Evolutionary conservation across 2,329 filamentous ascomycete genomes (phyloP), one percentile per base, ranked within the genome.

Genomic region (Periconia sp.): DNA sequence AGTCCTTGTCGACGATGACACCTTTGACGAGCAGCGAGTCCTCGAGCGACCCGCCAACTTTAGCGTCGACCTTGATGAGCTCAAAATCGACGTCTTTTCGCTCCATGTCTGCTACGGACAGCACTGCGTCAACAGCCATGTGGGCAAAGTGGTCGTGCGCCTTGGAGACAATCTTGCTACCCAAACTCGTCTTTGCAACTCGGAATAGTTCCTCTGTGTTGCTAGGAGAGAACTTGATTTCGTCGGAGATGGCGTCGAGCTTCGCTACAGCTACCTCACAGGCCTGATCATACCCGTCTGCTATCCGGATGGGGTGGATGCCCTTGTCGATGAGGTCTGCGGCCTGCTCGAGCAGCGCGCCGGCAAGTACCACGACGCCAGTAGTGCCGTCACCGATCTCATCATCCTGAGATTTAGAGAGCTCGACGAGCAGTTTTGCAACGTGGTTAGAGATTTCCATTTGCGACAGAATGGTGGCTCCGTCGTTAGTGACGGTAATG

Each of bases 361-460:
- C 94, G 11, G 94, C 94, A 57, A 99, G 78, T 35, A 99, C 95
- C 37, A 99, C 94, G 11, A 99, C 94, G 72, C 94, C 94, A 1
- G 94, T 99, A 52, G 94, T 99, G 54, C 94, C 94, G 70, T 99
- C 94, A 67, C 94, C 94, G 65, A 99, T 99, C 76, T 99, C 94
- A 61, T 97, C 92, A 66, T 99, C 94, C 73, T 99, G 94, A 26
- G 94, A 97, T 78, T 95, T 96, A 54, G 94, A 97, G 28, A 99
- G 85, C 71, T 96, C 92, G 36, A 99, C 94, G 47, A 99, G 79
- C 37, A 99, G 81, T 78, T 97, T 97, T 51, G 94, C 94, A 50
- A 99, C 91, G 73, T 97, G 92, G 80, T 99, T 97, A 59, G 89
- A 89, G 60, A 99, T 92, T 78, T 99, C 94, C 94, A 99, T 99